A percentile compares a stretch with the other conserved stretches of the same genome.
These are phyloP conservation scores for Colletotrichum simmondsii DNA, from an alignment of 2,329 filamentous ascomycete genomes.

Conservation along the genomic window DNA sequence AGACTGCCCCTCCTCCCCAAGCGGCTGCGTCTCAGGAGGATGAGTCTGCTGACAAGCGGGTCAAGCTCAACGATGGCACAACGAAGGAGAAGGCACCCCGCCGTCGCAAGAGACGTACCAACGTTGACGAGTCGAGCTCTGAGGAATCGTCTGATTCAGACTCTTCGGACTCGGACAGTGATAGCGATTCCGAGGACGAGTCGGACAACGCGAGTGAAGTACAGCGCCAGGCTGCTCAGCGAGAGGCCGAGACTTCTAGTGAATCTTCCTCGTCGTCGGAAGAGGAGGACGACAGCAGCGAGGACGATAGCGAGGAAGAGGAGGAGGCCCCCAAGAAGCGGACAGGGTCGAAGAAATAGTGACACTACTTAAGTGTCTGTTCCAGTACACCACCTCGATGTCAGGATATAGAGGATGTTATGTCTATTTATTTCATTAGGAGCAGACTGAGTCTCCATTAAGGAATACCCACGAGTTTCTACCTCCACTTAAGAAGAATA, in stretches of 20 bases:
- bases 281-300: conserved; percentile 42
- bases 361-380: too few relatives aligned
- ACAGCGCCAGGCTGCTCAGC: conserved; percentile 44
- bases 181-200: conserved; percentile 37
- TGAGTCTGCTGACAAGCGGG: conserved; percentile 48
- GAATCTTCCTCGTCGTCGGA: conserved; percentile 55
- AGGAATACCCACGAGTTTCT: conserved; percentile 29
- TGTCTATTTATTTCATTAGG: neutral
- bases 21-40: conserved; percentile 37
- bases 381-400: neutral
- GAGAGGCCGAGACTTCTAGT: conserved; percentile 49
- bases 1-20: conserved; percentile 1
- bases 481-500: conserved; percentile 46
- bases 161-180: conserved; percentile 42
- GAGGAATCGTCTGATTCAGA: conserved; percentile 45
- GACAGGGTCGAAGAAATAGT: conserved; percentile 8
- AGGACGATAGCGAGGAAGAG: conserved; percentile 40
- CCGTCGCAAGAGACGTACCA: conserved; percentile 62
- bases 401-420: conserved; percentile 16
- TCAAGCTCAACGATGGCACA: conserved; percentile 56
- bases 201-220: conserved; percentile 48
- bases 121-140: conserved; percentile 52
- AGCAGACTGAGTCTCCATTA: conserved; percentile 20
- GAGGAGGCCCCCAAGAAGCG: conserved; percentile 36
- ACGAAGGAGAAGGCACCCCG: conserved; percentile 57